Evolutionary conservation across 306 rosid species (phyloP), one percentile per base, ranked within the genome.

Genomic region (Cyamopsis tetragonoloba): DNA sequence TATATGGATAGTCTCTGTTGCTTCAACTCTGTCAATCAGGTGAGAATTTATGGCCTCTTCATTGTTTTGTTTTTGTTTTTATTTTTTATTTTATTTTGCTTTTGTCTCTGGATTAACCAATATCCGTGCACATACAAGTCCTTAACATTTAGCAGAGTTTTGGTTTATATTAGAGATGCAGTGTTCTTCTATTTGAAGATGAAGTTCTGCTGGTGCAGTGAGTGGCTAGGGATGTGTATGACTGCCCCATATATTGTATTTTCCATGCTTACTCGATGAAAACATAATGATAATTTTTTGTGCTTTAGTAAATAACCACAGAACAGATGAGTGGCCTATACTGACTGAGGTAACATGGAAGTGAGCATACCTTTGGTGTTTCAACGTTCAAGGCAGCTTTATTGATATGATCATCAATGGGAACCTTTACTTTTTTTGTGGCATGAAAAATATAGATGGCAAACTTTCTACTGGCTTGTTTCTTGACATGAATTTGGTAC

Each of bases 1-100:
- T 70, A 62, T 23, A 91, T 91, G 97, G 97, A 82, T 82, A 77
- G 71, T 75, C 49, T 91, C 35, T 86, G 97, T 66, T 91, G 93
- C 89, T 91, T 88, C 88, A 77, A 69, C 75, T 73, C 91, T 82
- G 70, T 75, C 27, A 66, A 71, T 73, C 87, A 84, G 95, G 97
- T 91, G 61, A 79, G 78, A 24, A 48, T 76, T 70, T 72, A 75
- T 70, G 6, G 11, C 27, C 31, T 20, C 47, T 62, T 71, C 65
- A 4, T 41, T 47, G 17, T 56, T 12, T 12, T 53, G 26, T 17
- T 35, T 2, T 31, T 1, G 10, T 24, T 20, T 59, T 19, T n/a
- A n/a, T n/a, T n/a, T n/a, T n/a, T n/a, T n/a, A 20, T 56, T 12
- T 12, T 53, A 26, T 17, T 35, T 2, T 31, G 1, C n/a, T 24